Evolutionary conservation across 768 basidiomycete genomes (phyloP), one percentile per base, ranked within the genome.

Genomic region (Agaricus subrufescens): DNA sequence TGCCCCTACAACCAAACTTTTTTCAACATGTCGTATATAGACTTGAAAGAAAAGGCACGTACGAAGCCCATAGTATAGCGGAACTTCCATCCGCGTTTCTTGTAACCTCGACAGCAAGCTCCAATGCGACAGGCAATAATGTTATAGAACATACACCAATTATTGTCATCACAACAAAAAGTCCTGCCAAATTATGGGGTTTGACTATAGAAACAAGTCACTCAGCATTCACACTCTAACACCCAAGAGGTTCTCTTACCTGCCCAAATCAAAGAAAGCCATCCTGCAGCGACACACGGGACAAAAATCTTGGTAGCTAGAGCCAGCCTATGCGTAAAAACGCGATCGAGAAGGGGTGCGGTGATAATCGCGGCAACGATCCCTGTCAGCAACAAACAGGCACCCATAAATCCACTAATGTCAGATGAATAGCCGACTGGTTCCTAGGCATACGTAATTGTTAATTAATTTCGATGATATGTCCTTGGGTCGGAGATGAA

Each of bases 201-300:
- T 75, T 80, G 38, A 87, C 89, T 89, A 62, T 43, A 48, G 23
- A 26, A 7, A 27, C 29, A 26, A 27, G 23, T 34, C 11, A 43
- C 43, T 30, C 23, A 25, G 30, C 40, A 44, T 25, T 7, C 25
- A 25, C n/a, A 26, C 8, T 6, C 34, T 34, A 37, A 8, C 10
- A 6, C 27, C 11, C 23, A 34, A 38, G 15, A 27, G 15, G 19
- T 14, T 37, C 40, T 67, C 80, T 27, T 65, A 89, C 89, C 82
- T 50, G 86, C 89, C 91, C 90, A 94, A 31, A 94, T 85, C 15
- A 93, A 70, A 4, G 83, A 81, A 12, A 93, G 67, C 89, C 90
- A 93, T 25, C 76, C 75, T 1, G 62, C 74, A 14, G 77, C 85
- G 4, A 88, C 72, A 44, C 85, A 65, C 1, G 90, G 90, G 14